Conservation (phyloP, 371 early-diverging fungal species). For the Furculomyces boomerangus region DNA sequence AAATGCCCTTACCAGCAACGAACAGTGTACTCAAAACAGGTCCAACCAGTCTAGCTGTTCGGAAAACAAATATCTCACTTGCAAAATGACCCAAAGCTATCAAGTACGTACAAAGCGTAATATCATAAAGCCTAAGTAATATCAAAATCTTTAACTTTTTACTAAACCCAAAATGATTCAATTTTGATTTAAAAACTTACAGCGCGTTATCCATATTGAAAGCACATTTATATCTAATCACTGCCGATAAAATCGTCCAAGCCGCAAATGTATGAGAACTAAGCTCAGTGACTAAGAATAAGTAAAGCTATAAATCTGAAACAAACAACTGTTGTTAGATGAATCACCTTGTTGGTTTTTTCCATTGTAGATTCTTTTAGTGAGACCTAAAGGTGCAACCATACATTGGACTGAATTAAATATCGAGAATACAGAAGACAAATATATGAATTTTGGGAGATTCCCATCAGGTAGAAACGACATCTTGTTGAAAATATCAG, state of each 20-base stretch:
- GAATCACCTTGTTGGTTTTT: conserved; percentile 15
- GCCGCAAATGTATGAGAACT: conserved; percentile 23
- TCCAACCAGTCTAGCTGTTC: conserved; percentile 15
- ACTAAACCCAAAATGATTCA: not conserved
- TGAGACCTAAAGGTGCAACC: conserved; percentile 18
- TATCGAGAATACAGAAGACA: conserved; percentile 18
- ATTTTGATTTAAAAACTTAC: not conserved
- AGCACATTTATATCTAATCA: conserved; percentile 22
- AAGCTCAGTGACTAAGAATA: conserved; percentile 14
- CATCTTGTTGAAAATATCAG: no score
- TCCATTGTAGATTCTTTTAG: conserved; percentile 16
- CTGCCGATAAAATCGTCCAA: conserved; percentile 23
- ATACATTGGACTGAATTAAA: conserved; percentile 23
- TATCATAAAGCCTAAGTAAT: conserved; percentile 11
- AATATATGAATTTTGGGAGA: conserved; percentile 19
- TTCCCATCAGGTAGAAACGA: no score
- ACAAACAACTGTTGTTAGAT: not conserved
- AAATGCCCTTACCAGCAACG: conserved; percentile 16
- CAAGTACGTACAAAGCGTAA: conserved; percentile 21
- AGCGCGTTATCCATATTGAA: conserved; percentile 19
- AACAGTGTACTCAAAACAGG: conserved; percentile 22
- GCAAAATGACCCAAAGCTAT: conserved; percentile 19
- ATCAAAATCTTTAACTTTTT: not conserved
- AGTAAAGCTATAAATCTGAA: not conserved
- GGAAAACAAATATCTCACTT: conserved; percentile 17